These are phyloP conservation scores for sweet orange (Citrus sinensis) DNA, from an alignment of 345 rosid species.

Conservation along the genomic window DVS_A1.0 CM039162.1:1415001-1415500, in stretches of 20 bases:
- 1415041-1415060: background rate
- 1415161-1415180: background rate
- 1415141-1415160: background rate
- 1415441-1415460: constrained; percentile 32
- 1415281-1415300: background rate
- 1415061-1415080: too few species aligned
- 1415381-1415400: constrained; percentile 4
- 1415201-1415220: constrained; percentile 22
- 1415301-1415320: background rate
- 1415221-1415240: constrained; percentile 14
- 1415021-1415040: background rate
- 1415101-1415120: background rate
- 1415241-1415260: constrained; percentile 18
- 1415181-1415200: background rate
- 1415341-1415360: background rate
- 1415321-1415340: background rate
- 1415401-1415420: background rate
- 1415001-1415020: background rate
- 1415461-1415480: constrained; percentile 11
- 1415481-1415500: background rate
- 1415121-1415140: background rate
- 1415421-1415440: background rate
- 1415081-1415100: too few species aligned
- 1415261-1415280: constrained; percentile 13
- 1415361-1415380: background rate